phyloP scores from a whole-genome alignment of 2,329 filamentous ascomycete genomes.

The Hawksworthiomyces lignivorus region DNA sequence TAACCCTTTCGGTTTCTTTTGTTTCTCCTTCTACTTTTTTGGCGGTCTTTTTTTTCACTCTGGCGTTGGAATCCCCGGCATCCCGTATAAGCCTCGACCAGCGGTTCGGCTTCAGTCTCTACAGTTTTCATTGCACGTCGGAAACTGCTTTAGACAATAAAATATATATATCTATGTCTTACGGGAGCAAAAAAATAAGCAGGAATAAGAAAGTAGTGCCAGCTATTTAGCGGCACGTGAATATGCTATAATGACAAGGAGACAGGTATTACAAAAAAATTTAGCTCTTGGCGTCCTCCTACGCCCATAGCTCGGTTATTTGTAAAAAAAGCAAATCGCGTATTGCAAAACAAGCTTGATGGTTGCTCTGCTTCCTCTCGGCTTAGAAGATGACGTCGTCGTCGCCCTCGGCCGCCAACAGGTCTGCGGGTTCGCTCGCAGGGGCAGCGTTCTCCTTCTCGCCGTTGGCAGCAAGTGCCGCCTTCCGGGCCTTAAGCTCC shows the following conservation, averaged over 20 bases:
- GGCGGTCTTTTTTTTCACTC: background rate
- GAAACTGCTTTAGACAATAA: conserved; percentile 4
- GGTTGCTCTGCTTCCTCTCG: too few relatives aligned
- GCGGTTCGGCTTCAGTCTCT: conserved; percentile 2
- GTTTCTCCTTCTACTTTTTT: background rate
- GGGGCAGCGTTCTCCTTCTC: conserved; percentile 8
- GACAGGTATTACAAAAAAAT: too few relatives aligned
- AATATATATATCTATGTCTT: background rate
- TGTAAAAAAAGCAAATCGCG: too few relatives aligned
- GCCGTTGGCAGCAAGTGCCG: conserved; percentile 32
- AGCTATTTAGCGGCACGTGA: too few relatives aligned
- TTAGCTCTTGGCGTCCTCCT: too few relatives aligned
- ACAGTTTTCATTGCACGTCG: conserved; percentile 14
- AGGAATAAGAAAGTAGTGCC: too few relatives aligned
- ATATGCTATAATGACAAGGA: too few relatives aligned
- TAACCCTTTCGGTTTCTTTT: conserved; percentile 29
- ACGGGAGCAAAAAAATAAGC: too few relatives aligned
- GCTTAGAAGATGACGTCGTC: conserved; percentile 76
- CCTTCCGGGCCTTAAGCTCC: conserved; percentile 67
- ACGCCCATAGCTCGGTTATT: too few relatives aligned
- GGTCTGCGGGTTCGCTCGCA: conserved; percentile 46
- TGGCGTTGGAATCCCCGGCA: too few relatives aligned
- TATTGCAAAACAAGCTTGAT: too few relatives aligned
- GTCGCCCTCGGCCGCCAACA: conserved; percentile 69
- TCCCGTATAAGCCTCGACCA: too few relatives aligned